Evolutionary conservation across 495 filamentous ascomycete species (phyloP), one percentile per base, ranked within the genome.

Genomic region (Penicillium daleae): DNA sequence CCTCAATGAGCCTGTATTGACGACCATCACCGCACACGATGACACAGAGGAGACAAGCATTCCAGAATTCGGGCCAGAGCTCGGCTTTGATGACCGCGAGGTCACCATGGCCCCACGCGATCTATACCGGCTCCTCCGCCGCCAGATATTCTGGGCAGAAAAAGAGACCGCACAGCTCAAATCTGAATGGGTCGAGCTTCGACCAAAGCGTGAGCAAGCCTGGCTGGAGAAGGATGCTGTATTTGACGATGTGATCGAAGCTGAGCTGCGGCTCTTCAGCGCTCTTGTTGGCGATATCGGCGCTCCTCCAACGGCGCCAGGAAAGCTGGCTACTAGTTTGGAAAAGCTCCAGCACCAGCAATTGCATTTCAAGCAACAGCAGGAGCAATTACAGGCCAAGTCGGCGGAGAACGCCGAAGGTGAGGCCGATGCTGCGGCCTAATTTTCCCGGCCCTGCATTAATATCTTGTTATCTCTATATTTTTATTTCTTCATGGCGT

Each of bases 181-280:
- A 44, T 73, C 70, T 1, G 87, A 93, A 52, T 84, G 85, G 78
- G 88, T 88, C 60, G 77, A 71, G 22, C 78, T 91, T 66, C 87
- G 92, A 69, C 85, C 84, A 49, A 75, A 84, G 62, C 85, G 90
- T 61, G 87, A 87, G 74, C 80, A 88, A 29, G 90, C 95, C 62
- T 98, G 92, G 92, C 74, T 86, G 3, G 89, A 89, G 72, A 99
- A 97, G 74, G 92, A 97, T 70, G 73, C 82, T 26, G 66, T 89
- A 27, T 74, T 89, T 17, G 83, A 86, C 51, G 85, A 88, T 60
- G 60, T 83, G 33, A 82, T 87, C 68, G 85, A 89, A 64, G 81
- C 76, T 2, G 85, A 89, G 67, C 49, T 85, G 19, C 75, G 76
- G 42, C 66, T 83, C 6, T 76, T 79, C 42, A 75, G 69, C 31